phyloP scores from a whole-genome alignment of 306 rosid genomes.

The Pterocarpus santalinus region DNA sequence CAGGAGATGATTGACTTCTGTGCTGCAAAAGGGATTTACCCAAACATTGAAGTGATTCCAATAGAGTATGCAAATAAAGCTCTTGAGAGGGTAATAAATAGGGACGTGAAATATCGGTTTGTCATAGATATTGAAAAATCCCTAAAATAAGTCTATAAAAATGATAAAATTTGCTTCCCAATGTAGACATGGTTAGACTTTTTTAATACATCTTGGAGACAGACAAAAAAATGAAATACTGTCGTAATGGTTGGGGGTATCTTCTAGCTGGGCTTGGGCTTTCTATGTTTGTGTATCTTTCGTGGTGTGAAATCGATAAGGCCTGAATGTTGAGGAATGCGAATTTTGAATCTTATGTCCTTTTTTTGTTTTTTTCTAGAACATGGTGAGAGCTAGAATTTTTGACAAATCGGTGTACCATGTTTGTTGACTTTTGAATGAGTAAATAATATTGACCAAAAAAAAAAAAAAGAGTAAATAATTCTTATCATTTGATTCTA shows the following conservation, averaged over 20 bases:
- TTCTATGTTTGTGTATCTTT: background rate
- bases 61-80: conserved; percentile 76
- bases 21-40: conserved; percentile 63
- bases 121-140: conserved; percentile 75
- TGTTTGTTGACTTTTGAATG: too few relatives aligned
- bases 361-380: background rate
- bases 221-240: background rate
- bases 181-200: conserved; percentile 1
- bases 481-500: too few relatives aligned
- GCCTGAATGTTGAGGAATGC: background rate
- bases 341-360: background rate
- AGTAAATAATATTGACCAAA: too few relatives aligned
- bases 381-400: background rate
- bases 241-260: background rate
- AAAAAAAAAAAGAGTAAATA: too few relatives aligned
- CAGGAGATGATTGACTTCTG: conserved; percentile 80
- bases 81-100: conserved; percentile 65
- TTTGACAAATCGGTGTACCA: too few relatives aligned
- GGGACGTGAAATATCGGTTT: conserved; percentile 73
- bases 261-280: too few relatives aligned
- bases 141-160: conserved; percentile 45
- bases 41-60: conserved; percentile 71
- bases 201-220: background rate
- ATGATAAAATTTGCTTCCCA: background rate
- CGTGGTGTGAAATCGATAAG: background rate